Evolutionary conservation across 1,284 basidiomycete genomes (phyloP).

Genomic region (Tylopilus orsonianus): DNA sequence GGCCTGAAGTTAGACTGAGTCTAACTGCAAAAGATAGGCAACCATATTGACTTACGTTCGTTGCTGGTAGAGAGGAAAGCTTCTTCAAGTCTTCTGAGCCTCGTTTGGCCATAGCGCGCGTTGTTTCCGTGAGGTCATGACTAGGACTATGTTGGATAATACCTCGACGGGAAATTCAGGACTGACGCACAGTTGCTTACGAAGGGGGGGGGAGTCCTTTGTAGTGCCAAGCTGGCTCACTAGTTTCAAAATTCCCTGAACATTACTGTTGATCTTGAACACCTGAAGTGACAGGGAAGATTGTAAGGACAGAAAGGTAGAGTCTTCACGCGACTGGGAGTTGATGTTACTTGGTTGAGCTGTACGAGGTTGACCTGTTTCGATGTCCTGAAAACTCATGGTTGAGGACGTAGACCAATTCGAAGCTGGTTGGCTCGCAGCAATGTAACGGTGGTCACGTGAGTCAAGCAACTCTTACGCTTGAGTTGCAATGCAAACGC

Average conservation of each 20-base stretch:
- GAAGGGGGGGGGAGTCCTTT: conserved; percentile 72
- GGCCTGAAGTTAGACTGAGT: conserved; percentile 45
- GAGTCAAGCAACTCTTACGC: no score
- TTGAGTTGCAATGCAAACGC: no score
- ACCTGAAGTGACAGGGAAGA: conserved; percentile 90
- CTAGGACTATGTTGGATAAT: conserved; percentile 35
- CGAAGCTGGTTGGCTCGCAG: conserved; percentile 1
- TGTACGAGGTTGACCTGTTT: conserved; percentile 57
- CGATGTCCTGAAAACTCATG: conserved; percentile 82
- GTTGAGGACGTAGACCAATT: neutral
- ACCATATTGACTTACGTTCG: conserved; percentile 47
- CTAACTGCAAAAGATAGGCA: neutral
- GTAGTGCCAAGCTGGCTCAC: conserved; percentile 87
- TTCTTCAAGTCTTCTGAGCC: conserved; percentile 92
- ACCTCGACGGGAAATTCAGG: neutral
- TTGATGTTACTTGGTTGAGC: conserved; percentile 39
- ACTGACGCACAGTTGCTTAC: conserved; percentile 73
- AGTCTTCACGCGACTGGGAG: conserved; percentile 64
- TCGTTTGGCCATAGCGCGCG: conserved; percentile 91
- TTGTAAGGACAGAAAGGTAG: conserved; percentile 76
- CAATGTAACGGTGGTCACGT: conserved; percentile 13
- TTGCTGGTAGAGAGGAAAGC: conserved; percentile 66
- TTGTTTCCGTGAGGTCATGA: conserved; percentile 91
- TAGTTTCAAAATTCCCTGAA: conserved; percentile 90
- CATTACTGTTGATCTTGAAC: conserved; percentile 98